Conservation (phyloP, 225 moss, liverwort and hornwort genomes). For the Marchantia paleacea region DNA sequence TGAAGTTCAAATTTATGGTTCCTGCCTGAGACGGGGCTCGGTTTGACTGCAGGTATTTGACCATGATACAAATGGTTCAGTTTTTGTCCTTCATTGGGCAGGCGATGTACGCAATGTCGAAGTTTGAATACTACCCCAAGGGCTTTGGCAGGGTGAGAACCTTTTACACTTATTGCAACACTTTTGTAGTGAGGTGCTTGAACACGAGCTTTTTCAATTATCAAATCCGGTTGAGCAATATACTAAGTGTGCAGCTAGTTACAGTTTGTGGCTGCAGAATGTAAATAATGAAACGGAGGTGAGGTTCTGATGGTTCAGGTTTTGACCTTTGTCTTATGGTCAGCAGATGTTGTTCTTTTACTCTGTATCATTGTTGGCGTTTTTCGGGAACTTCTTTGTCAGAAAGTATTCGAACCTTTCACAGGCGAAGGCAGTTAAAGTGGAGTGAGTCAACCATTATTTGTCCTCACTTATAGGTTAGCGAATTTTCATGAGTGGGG, state of each 20-base stretch:
- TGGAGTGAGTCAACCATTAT: conserved; percentile 34
- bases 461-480: no score
- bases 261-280: no score
- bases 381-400: conserved; percentile 75
- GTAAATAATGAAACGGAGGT: no score
- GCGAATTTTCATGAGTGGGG: no score
- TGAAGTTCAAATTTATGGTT: neutral
- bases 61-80: conserved; percentile 83
- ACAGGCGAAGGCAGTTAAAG: conserved; percentile 31
- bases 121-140: conserved; percentile 42
- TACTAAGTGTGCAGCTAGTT: no score
- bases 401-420: conserved; percentile 53
- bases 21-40: no score
- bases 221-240: no score
- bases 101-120: conserved; percentile 50
- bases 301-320: no score
- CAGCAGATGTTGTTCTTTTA: conserved; percentile 77
- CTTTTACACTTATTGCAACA: neutral
- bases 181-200: no score
- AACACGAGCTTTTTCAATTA: no score
- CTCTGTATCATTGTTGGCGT: conserved; percentile 63
- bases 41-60: conserved; percentile 59
- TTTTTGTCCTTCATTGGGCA: conserved; percentile 74
- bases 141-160: conserved; percentile 59
- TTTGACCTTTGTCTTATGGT: neutral